Percentiles rank a stretch among this genome's conserved stretches.
Evolutionary conservation across 352 stramenopile species (phyloP).

Genomic region (Phytophthora citricola): DNA sequence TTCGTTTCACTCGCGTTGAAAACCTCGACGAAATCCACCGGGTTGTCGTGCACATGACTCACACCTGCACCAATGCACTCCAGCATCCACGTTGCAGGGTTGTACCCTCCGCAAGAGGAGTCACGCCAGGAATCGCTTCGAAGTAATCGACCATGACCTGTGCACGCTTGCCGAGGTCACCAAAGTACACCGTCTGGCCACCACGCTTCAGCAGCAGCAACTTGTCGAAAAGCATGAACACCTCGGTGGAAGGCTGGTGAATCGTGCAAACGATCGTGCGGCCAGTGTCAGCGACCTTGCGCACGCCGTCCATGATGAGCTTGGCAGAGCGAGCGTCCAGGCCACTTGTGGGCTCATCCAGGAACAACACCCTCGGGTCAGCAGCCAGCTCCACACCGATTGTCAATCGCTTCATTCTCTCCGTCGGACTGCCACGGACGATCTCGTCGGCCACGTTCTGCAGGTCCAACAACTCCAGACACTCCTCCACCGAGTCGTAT

Average conservation of each 20-base stretch:
- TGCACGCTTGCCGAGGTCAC: conserved; percentile 65
- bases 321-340: conserved; percentile 63
- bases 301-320: conserved; percentile 79
- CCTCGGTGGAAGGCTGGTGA: conserved; percentile 85
- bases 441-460: conserved; percentile 39
- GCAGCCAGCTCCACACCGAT: conserved; percentile 91
- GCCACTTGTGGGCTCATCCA: conserved; percentile 66
- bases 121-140: conserved; percentile 65
- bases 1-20: conserved; percentile 40
- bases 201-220: conserved; percentile 89
- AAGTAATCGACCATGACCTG: conserved; percentile 67
- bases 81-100: conserved; percentile 92
- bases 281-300: conserved; percentile 58
- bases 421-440: conserved; percentile 45
- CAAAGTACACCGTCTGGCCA: conserved; percentile 84
- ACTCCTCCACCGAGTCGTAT: conserved; percentile 39
- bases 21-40: conserved; percentile 28
- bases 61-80: conserved; percentile 75
- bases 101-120: conserved; percentile 61
- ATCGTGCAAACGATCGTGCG: conserved; percentile 91
- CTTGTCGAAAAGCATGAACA: conserved; percentile 88
- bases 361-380: conserved; percentile 79
- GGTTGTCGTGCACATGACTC: conserved; percentile 20
- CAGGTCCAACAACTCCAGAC: conserved; percentile 43
- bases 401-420: conserved; percentile 55